Base-by-base conservation (phyloP, 2,329 filamentous ascomycete genomes). In the Grosmannia clavigera region DNA sequence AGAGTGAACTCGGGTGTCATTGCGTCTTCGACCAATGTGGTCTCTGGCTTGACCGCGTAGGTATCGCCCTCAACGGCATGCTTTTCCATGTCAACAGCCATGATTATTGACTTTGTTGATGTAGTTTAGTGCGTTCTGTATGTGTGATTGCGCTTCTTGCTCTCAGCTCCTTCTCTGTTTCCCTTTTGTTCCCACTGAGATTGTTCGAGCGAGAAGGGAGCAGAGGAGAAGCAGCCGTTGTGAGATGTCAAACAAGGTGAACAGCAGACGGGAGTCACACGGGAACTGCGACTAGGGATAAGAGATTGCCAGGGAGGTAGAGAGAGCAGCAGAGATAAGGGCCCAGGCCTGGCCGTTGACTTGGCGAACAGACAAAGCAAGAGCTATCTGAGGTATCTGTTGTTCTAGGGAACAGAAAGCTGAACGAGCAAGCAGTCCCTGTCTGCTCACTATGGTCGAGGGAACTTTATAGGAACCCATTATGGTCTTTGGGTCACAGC, bases 1-100 rank as follows among this genome's bases (percentile, higher is more conserved):
- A 77, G 76, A 0, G 81, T 78, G 70, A 86, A 84, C 58, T 74
- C 77, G 64, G 51, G 5, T 5, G 5, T 38, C 11, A 11, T 1
- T 1, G 43, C 3, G 19, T 46, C 16, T 46, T 46, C 19, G 43
- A 46, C 16, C 43, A n/a, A n/a, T 6, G 43, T n/a, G 43, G 43
- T 12, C 19, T 22, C 43, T 7, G 43, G 7, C 19, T 46, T 46
- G 16, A 46, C 5, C 16, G 16, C 7, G 19, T 46, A 46, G 19
- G 19, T 3, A 46, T 46, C 43, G 43, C 43, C 19, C 7, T 46
- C 43, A n/a, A 19, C 19, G 43, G 3, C 16, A 19, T n/a, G 43
- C 43, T n/a, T 46, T 22, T 46, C 43, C 43, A 4, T n/a, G 16
- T 46, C 43, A 12, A 6, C 19, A 7, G 7, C 43, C 43, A 46